phyloP scores from a whole-genome alignment of 768 basidiomycete genomes.

The Steccherinum ochraceum region DNA sequence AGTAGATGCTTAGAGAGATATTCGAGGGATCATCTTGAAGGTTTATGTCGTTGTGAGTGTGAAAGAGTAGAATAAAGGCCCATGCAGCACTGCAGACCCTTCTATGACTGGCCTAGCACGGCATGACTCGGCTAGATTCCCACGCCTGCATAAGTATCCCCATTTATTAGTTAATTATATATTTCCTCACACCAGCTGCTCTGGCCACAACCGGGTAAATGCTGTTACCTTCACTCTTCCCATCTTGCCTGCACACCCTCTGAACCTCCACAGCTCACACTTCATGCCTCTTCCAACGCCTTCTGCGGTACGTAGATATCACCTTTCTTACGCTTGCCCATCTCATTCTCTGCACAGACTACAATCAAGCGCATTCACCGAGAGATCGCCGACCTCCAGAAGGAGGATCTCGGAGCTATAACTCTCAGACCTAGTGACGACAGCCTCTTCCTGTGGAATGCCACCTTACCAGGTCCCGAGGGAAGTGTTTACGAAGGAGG shows the following conservation, averaged over 20 bases:
- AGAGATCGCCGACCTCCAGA: slow-evolving; percentile 74
- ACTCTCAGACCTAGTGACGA: slow-evolving; percentile 58
- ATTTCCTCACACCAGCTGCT: too few species aligned
- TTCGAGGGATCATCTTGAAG: slow-evolving; percentile 50
- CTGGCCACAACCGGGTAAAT: not conserved
- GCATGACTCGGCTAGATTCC: not conserved
- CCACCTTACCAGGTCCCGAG: slow-evolving; percentile 74
- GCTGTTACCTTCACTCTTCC: not conserved
- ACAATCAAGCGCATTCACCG: slow-evolving; percentile 81
- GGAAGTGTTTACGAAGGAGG: slow-evolving; percentile 82
- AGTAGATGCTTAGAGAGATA: slow-evolving; percentile 29
- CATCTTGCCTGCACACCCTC: too few species aligned
- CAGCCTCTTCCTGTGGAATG: slow-evolving; percentile 68
- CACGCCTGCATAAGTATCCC: not conserved
- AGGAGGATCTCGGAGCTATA: slow-evolving; percentile 76
- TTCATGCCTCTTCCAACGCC: not conserved
- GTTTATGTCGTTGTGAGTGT: slow-evolving; percentile 2
- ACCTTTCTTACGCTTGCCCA: not conserved
- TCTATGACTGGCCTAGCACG: too few species aligned
- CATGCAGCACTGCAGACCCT: too few species aligned
- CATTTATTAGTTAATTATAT: too few species aligned
- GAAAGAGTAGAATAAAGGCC: not conserved
- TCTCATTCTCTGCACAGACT: slow-evolving; percentile 28
- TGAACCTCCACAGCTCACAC: not conserved
- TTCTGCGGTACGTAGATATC: not conserved